Conservation (phyloP, 2,329 filamentous ascomycete genomes). For the Penicillium corylophilum region DNA sequence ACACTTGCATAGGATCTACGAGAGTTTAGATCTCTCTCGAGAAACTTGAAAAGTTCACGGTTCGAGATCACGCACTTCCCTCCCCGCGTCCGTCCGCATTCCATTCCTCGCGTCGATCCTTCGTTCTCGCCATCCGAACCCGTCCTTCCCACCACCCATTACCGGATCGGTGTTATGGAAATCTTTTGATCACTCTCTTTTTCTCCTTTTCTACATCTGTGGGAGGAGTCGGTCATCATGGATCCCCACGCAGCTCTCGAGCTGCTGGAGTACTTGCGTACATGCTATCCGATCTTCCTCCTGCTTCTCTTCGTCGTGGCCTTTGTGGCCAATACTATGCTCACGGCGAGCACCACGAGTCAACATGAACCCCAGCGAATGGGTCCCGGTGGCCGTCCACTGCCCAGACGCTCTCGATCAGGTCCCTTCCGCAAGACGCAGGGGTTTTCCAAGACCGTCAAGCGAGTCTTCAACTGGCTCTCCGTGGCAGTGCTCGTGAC, state of each 20-base stretch:
- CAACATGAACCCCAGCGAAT: constrained; percentile 53
- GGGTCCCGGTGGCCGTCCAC: constrained; percentile 85
- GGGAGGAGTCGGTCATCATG: constrained; percentile 29
- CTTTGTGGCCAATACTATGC: constrained; percentile 62
- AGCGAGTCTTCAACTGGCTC: constrained; percentile 72
- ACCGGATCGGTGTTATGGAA: constrained; percentile 34
- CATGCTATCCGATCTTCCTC: constrained; percentile 63
- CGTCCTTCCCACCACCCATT: constrained; percentile 11
- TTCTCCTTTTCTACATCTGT: constrained; percentile 17
- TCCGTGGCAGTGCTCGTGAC: constrained; percentile 69
- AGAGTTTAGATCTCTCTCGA: neutral
- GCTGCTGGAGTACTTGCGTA: constrained; percentile 52
- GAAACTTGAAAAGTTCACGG: neutral
- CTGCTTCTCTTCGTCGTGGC: constrained; percentile 63
- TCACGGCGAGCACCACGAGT: constrained; percentile 50
- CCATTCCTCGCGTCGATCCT: constrained; percentile 15
- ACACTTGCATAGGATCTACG: neutral
- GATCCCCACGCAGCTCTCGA: constrained; percentile 41
- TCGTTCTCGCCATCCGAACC: constrained; percentile 12
- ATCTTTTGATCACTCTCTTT: constrained; percentile 21
- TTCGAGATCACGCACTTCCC: neutral
- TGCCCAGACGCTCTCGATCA: constrained; percentile 64
- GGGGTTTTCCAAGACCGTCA: constrained; percentile 65
- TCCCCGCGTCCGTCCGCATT: neutral
- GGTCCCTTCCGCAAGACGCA: constrained; percentile 50